Base-by-base conservation (phyloP, 2,329 filamentous ascomycete species). In the Lasiodiplodia theobromae region DNA sequence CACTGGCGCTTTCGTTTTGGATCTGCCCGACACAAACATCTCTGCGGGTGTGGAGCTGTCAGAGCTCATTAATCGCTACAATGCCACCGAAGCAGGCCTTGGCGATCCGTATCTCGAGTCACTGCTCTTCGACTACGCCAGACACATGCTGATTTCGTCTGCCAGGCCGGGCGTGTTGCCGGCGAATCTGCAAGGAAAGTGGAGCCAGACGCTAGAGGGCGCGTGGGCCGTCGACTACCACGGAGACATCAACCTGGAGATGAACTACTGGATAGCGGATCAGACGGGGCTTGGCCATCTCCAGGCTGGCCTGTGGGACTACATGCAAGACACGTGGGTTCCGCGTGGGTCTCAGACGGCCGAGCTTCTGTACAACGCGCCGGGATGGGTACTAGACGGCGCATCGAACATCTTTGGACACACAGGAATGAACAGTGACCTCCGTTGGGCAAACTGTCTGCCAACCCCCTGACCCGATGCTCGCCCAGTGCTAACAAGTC, bases 401-500 rank as follows among this genome's bases (percentile, higher is more conserved):
- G 86, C 87, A 72, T 84, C 87, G 70, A 88, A 89, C 71, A 85
- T 87, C 2, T 89, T 87, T 71, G 87, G 87, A 0, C 83, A 87
- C 68, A 87, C 86, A 0, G 85, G 76, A 0, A 84, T 86, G 72
- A 84, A 85, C 57, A 80, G 81, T 57, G 77, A 79, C 25, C 82
- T 81, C 38, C 74, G 78, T 44, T 82, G 82, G 74, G 81, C 79
- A 0, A 75, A 81, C 56, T 81, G 70, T 60, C 6, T 11, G 38
- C 12, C 12, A 37, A 10, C 25, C 34, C 10, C 34, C 54, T 8
- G 2, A 11, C 34, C 21, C 2, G 11, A 3, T 18, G 16, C 37
- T 44, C 23, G 34, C 52, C 4, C 14, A 65, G 16, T 12, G 3
- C 40, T 12, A 72, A 74, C 23, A 12, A 52, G 12, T 6, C 11